Conservation (phyloP, 208 protist genomes). For the Herpetomonas samuelpessoai region DNA sequence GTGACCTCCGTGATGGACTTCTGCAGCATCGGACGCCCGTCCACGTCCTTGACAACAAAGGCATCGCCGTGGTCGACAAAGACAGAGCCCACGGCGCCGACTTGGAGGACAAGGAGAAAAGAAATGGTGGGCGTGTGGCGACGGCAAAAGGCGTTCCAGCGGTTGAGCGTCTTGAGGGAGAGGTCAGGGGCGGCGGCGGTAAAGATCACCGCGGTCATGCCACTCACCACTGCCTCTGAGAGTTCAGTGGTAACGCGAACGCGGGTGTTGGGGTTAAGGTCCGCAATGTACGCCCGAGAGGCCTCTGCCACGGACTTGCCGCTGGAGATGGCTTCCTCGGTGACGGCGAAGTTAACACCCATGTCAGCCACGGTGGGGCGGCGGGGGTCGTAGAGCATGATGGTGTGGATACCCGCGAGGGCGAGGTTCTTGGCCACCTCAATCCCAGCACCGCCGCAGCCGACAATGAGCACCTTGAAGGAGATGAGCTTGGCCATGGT, state of each 20-base stretch:
- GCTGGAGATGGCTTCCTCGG: constrained; percentile 42
- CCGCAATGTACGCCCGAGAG: constrained; percentile 59
- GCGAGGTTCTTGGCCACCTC: constrained; percentile 93
- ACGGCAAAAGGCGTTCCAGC: constrained; percentile 81
- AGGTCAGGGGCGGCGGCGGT: constrained; percentile 74
- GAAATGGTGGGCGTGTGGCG: constrained; percentile 52
- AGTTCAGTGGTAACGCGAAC: constrained; percentile 56
- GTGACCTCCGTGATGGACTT: constrained; percentile 70
- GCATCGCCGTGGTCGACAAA: constrained; percentile 79
- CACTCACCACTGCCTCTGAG: constrained; percentile 42
- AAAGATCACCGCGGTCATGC: constrained; percentile 63
- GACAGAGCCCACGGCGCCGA: constrained; percentile 63
- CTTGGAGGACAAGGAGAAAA: constrained; percentile 75
- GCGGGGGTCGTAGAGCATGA: constrained; percentile 78
- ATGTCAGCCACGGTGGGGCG: constrained; percentile 54
- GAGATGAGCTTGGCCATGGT: constrained; percentile 90
- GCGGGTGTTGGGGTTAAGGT: constrained; percentile 90
- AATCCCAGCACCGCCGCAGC: constrained; percentile 87
- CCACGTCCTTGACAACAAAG: constrained; percentile 80
- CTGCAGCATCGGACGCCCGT: constrained; percentile 77
- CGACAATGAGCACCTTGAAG: constrained; percentile 91
- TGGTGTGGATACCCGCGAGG: constrained; percentile 81
- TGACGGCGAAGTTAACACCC: constrained; percentile 90
- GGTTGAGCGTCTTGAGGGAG: constrained; percentile 54
- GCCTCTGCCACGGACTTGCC: constrained; percentile 59